These are phyloP conservation scores for Ophiostoma tasmaniense DNA, from an alignment of 2,329 filamentous ascomycete genomes.

Conservation along the genomic window DNA sequence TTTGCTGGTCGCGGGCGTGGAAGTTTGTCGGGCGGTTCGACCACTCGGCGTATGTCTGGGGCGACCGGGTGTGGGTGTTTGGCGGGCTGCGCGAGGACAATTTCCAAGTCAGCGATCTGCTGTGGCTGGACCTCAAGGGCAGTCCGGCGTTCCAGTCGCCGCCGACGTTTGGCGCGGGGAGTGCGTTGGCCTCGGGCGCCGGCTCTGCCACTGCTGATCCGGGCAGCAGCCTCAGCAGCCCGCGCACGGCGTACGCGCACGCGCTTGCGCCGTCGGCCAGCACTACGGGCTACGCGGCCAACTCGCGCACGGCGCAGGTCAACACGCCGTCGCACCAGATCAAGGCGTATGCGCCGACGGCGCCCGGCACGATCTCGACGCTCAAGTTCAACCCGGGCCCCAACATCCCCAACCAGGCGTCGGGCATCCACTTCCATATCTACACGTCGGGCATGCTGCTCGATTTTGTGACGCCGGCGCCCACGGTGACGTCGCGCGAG, in stretches of 20 bases:
- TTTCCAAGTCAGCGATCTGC: slow-evolving; percentile 92
- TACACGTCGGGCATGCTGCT: slow-evolving; percentile 88
- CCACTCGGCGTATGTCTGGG: slow-evolving; percentile 87
- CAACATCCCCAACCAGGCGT: slow-evolving; percentile 77
- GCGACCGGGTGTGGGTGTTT: slow-evolving; percentile 90
- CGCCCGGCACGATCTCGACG: slow-evolving; percentile 81
- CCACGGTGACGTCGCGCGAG: slow-evolving; percentile 75
- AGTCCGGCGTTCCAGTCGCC: slow-evolving; percentile 72
- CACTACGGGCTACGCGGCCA: slow-evolving; percentile 57
- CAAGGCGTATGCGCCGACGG: slow-evolving; percentile 69
- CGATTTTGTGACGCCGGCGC: slow-evolving; percentile 88
- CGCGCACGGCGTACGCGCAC: slow-evolving; percentile 40
- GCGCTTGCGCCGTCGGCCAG: slow-evolving; percentile 30
- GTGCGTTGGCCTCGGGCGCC: no score
- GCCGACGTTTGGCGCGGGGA: slow-evolving; percentile 41
- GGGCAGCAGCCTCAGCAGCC: slow-evolving; percentile 22
- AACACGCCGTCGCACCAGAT: slow-evolving; percentile 58
- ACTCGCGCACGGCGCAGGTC: slow-evolving; percentile 58
- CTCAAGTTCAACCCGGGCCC: slow-evolving; percentile 83
- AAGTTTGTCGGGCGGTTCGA: slow-evolving; percentile 92
- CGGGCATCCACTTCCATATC: slow-evolving; percentile 89
- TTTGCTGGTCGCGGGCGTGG: slow-evolving; percentile 95
- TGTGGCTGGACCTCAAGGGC: slow-evolving; percentile 94
- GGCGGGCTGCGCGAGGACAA: slow-evolving; percentile 91
- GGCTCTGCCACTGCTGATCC: no score